Base-by-base conservation (phyloP, 148 eudicot genomes). In the Diospyros kaki region DNA sequence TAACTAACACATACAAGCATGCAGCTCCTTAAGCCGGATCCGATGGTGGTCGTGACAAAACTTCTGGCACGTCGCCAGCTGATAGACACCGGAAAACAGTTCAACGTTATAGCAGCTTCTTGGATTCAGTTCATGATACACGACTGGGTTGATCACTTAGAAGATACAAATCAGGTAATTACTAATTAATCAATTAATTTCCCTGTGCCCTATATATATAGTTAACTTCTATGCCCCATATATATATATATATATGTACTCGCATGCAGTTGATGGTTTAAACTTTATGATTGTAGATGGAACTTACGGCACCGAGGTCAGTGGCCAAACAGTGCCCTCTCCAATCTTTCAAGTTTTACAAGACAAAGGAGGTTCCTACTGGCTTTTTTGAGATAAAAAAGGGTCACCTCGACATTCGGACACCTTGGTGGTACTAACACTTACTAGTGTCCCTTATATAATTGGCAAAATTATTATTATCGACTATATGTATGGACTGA, bases 51-150 rank as follows among this genome's bases (percentile, higher is more conserved):
- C 50, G 87, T 81, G 1, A 85, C 85, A 15, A 85, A 85, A 78
- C 88, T 85, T n/a, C 61, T 85, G 39, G 83, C 85, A 28, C 83
- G 87, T 8, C 82, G 72, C 63, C 59, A 70, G 45, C 67, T 81
- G 3, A 45, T 74, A 1, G 87, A 84, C 69, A 82, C 83, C 6
- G 81, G 87, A 74, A 79, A 84, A 40, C 87, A 84, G 54, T 84
- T 85, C 78, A 85, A 85, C 80, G 69, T 82, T 75, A 79, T 85
- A 39, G 88, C 88, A 12, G 77, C 85, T 52, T 68, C 83, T 6
- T 85, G 88, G 88, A 85, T 82, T 41, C 88, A 85, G 60, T 82
- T 85, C 66, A 85, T 85, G 88, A 77, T 85, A 1, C 88, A 85
- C 70, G 88, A 85, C 64, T 85, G 88, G 88, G 58, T 80, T 10